A percentile compares a stretch with the other conserved stretches of the same genome.
phyloP scores from a whole-genome alignment of 2,329 filamentous ascomycete genomes.

The Colletotrichum spinosum region DNA sequence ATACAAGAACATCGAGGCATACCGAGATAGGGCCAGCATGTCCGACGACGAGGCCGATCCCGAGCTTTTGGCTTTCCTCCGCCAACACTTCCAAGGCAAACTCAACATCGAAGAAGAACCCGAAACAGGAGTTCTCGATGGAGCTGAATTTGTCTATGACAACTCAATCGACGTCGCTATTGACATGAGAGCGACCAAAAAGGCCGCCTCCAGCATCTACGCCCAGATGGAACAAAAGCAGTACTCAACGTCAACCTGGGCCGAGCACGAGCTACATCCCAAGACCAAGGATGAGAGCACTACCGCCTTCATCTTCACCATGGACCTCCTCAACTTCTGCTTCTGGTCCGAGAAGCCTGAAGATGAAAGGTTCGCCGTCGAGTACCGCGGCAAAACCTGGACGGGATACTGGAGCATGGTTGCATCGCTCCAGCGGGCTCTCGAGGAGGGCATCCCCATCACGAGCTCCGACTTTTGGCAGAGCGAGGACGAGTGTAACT shows the following conservation, averaged over 20 bases:
- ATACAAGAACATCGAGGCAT: background rate
- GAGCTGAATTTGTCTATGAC: slow-evolving; percentile 88
- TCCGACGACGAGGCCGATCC: slow-evolving; percentile 92
- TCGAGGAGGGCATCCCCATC: slow-evolving; percentile 93
- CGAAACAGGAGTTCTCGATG: slow-evolving; percentile 84
- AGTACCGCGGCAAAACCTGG: slow-evolving; percentile 85
- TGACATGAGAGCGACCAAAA: slow-evolving; percentile 84
- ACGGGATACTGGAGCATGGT: slow-evolving; percentile 97
- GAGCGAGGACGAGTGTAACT: slow-evolving; percentile 78
- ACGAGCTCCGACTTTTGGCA: slow-evolving; percentile 91
- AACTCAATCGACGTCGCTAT: slow-evolving; percentile 94
- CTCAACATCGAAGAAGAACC: slow-evolving; percentile 67
- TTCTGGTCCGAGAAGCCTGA: slow-evolving; percentile 87
- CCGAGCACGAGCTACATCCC: slow-evolving; percentile 89
- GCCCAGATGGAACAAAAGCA: slow-evolving; percentile 83
- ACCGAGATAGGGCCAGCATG: slow-evolving; percentile 61
- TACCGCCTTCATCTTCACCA: slow-evolving; percentile 93
- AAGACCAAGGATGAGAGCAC: slow-evolving; percentile 82
- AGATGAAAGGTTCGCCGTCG: slow-evolving; percentile 82
- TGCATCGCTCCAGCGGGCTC: slow-evolving; percentile 84
- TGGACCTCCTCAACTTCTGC: slow-evolving; percentile 96
- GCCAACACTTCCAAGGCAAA: slow-evolving; percentile 78
- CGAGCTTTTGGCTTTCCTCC: slow-evolving; percentile 87
- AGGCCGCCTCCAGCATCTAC: slow-evolving; percentile 83
- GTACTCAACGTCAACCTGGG: slow-evolving; percentile 90